Evolutionary conservation across 2,329 filamentous ascomycete genomes (phyloP), one percentile per base, ranked within the genome.

Genomic region (Fusarium torulosum): DNA sequence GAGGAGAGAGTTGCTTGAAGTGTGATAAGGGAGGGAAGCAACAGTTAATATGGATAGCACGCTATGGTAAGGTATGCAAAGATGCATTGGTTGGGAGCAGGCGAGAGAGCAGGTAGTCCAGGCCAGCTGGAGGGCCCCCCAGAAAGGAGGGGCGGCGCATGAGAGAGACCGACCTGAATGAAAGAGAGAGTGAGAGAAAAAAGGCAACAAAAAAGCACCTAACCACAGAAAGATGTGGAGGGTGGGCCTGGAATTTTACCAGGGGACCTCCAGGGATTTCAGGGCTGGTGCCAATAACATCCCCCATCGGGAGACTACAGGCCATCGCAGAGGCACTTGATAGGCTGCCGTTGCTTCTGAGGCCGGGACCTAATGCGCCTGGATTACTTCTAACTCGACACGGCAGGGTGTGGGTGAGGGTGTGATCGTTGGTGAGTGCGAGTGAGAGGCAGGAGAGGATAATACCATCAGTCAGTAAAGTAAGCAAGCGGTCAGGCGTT

Each of bases 351-450:
- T 42, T 53, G 35, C 49, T 62, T 69, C 45, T 56, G 35, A 69
- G 60, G 65, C 55, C 65, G 55, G 65, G 65, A 66, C 64, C 65
- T 68, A 68, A 68, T 52, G 59, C 45, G 59, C 59, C 53, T 67
- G 55, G 57, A 37, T 45, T 47, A n/a, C n/a, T n/a, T n/a, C n/a
- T n/a, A 54, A 56, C 57, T 53, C 43, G 57, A 63, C 43, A 40
- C 29, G 52, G 42, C n/a, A n/a, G 40, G 47, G 51, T 54, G 44
- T 58, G 42, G 43, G 37, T 43, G 51, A 53, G 37, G 44, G 33
- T 37, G 33, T 23, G 35, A 11, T 21, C 17, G 40, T 23, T 31
- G 31, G 54, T 19, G 25, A 46, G 29, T 33, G 25, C 25, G 29
- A 46, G 43, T 19, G 6, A 46, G 6, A 46, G 29, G 43, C n/a